Evolutionary conservation across 129 eudicot species (phyloP).

Genomic region (Saussurea involucrata): DNA sequence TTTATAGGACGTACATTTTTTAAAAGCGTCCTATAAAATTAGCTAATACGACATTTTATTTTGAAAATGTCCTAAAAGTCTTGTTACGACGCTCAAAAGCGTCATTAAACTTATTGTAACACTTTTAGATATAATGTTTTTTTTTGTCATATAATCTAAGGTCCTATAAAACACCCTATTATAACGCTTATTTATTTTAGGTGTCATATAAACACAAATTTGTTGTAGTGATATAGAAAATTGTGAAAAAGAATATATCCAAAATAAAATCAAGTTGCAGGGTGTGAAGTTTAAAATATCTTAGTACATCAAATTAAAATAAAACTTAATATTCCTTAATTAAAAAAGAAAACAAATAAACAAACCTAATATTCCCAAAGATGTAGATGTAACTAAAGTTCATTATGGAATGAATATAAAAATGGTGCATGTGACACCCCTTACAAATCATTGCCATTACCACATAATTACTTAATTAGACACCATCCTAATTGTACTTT

Average conservation of each 20-base stretch:
- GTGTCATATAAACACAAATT: no score
- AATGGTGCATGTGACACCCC: conserved; percentile 22
- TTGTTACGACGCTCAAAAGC: no score
- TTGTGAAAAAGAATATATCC: background rate
- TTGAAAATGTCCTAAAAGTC: no score
- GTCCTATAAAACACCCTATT: no score
- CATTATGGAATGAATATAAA: conserved; percentile 1
- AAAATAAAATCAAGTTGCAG: background rate
- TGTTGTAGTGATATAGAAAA: no score
- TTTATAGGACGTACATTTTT: no score
- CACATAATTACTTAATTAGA: conserved; percentile 18
- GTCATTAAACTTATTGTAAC: no score
- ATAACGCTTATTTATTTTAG: no score
- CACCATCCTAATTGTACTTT: conserved; percentile 2
- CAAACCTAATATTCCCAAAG: conserved; percentile 26
- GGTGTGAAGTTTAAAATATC: background rate
- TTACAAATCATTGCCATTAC: conserved; percentile 25
- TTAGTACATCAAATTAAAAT: background rate
- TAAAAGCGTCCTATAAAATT: no score
- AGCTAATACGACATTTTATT: no score
- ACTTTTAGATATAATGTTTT: no score
- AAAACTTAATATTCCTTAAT: conserved; percentile 17
- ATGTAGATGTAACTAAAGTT: conserved; percentile 18
- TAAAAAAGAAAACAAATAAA: conserved; percentile 1
- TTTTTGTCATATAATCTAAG: no score